phyloP scores from a whole-genome alignment of 345 rosid genomes.

The Pistacia integerrima region DNA sequence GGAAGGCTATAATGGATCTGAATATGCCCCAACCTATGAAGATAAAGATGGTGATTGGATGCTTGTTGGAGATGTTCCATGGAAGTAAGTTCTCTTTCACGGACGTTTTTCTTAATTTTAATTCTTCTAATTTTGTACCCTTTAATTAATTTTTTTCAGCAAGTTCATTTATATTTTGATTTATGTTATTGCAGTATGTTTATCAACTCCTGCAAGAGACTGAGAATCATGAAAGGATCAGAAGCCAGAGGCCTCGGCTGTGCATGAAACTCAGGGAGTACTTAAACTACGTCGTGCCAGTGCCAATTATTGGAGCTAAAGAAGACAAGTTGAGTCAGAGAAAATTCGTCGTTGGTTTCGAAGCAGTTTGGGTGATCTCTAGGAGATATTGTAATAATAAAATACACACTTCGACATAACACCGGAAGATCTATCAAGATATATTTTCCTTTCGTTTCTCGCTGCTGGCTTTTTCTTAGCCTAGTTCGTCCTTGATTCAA shows the following conservation, averaged over 20 bases:
- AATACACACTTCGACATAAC: background rate
- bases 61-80: constrained; percentile 87
- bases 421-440: background rate
- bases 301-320: background rate
- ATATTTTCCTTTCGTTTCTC: background rate
- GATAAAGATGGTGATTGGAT: constrained; percentile 93
- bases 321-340: background rate
- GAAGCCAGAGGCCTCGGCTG: constrained; percentile 52
- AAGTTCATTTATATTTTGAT: background rate
- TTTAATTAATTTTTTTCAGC: background rate
- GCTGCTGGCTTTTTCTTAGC: constrained; percentile 2
- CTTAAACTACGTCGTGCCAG: background rate
- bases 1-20: constrained; percentile 67
- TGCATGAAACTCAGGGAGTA: constrained; percentile 1
- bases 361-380: background rate
- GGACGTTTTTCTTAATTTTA: background rate
- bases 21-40: constrained; percentile 70
- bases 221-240: constrained; percentile 67
- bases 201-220: constrained; percentile 59
- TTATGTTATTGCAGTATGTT: constrained; percentile 47
- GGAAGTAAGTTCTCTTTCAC: constrained; percentile 48
- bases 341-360: background rate
- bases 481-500: background rate
- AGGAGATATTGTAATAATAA: background rate
- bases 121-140: background rate